phyloP scores from a whole-genome alignment of 148 eudicot genomes.

The Vaccinium macrocarpon region DNA sequence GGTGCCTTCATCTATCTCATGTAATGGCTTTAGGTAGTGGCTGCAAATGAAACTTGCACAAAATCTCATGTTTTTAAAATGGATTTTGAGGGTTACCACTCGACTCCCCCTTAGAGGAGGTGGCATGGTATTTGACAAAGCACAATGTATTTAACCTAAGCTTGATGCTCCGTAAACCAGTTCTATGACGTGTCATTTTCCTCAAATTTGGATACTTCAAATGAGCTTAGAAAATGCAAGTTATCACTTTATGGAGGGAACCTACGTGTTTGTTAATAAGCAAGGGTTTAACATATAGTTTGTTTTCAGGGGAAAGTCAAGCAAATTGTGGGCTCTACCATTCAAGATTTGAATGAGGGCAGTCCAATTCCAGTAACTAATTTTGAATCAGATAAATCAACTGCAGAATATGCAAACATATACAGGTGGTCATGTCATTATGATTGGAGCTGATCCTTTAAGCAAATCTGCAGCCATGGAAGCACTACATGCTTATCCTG shows the following conservation, averaged over 20 bases:
- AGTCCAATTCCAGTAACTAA: conserved; percentile 55
- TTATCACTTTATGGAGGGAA: neutral
- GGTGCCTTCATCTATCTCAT: neutral
- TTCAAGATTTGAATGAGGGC: conserved; percentile 57
- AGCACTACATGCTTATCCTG: conserved; percentile 79
- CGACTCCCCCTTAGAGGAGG: neutral
- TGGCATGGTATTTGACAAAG: neutral
- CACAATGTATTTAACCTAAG: neutral
- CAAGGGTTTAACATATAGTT: neutral
- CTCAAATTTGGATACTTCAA: neutral
- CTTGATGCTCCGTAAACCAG: neutral
- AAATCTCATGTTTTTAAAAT: neutral
- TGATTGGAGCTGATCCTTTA: conserved; percentile 85
- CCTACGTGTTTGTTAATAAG: conserved; percentile 1
- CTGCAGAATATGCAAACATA: conserved; percentile 72
- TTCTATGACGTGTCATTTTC: neutral
- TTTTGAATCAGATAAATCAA: conserved; percentile 82
- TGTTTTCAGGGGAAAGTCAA: conserved; percentile 77
- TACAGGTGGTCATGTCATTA: conserved; percentile 91
- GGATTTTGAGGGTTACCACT: neutral
- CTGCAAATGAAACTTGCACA: neutral
- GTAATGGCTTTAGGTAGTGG: neutral
- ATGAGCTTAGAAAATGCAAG: neutral
- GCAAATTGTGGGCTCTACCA: conserved; percentile 93
- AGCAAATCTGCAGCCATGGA: conserved; percentile 66